Conservation (phyloP, 306 rosid genomes). For the Oemleria cerasiformis region DNA sequence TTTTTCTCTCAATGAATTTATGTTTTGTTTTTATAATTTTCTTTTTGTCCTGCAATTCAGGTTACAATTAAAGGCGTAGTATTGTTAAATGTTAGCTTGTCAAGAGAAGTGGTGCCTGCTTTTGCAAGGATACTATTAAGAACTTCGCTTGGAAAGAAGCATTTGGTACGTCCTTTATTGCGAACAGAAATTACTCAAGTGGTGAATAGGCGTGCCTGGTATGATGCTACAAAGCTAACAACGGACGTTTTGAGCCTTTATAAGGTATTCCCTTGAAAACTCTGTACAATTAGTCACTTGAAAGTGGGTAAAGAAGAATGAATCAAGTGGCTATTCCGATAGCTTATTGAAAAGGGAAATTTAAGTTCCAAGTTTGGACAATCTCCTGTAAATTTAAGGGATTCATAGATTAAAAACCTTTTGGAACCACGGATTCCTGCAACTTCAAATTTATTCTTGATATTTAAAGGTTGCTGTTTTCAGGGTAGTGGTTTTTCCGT, state of each 20-base stretch:
- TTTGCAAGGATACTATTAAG: constrained; percentile 90
- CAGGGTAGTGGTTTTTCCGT: neutral
- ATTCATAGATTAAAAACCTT: neutral
- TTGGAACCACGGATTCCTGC: neutral
- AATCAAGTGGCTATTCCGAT: neutral
- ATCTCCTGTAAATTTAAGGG: neutral
- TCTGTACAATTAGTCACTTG: neutral
- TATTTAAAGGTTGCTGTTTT: neutral
- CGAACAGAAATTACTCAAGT: constrained; percentile 88
- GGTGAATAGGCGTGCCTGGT: constrained; percentile 90
- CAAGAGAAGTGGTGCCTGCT: constrained; percentile 90
- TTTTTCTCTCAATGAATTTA: neutral
- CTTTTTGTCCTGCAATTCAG: constrained; percentile 36
- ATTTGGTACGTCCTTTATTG: constrained; percentile 80
- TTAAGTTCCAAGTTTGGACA: neutral
- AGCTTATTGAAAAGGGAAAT: neutral
- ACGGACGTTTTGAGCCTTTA: constrained; percentile 66
- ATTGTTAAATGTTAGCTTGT: constrained; percentile 69
- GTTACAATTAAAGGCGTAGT: constrained; percentile 70
- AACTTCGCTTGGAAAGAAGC: constrained; percentile 91
- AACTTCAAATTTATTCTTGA: neutral
- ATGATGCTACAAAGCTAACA: constrained; percentile 72
- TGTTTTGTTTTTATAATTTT: neutral
- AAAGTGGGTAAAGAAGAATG: neutral
- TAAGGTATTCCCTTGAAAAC: constrained; percentile 44